Percentiles rank a stretch among this genome's conserved stretches.
phyloP scores from a whole-genome alignment of 108 stramenopile genomes.

The Tribonema minus region DNA sequence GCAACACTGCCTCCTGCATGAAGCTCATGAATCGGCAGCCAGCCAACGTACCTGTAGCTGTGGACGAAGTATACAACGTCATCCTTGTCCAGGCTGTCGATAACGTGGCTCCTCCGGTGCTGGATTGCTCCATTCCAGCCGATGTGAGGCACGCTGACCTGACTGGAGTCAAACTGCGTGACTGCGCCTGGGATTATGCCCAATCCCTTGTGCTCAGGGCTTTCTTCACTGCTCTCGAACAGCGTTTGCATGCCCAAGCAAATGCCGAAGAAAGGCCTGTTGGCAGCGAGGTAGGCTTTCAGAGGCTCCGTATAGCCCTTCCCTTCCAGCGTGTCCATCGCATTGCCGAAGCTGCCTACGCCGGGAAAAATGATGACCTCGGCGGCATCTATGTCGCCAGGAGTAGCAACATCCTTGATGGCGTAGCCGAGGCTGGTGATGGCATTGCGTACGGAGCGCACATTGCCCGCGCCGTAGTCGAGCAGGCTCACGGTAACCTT shows the following conservation, averaged over 20 bases:
- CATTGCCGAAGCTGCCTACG: slow-evolving; percentile 42
- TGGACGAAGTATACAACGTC: slow-evolving; percentile 88
- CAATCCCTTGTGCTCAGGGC: slow-evolving; percentile 69
- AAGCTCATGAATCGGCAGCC: no score
- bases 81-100: slow-evolving; percentile 44
- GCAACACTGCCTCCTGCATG: no score
- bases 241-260: slow-evolving; percentile 98
- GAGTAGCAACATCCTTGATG: slow-evolving; percentile 69
- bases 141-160: slow-evolving; percentile 83
- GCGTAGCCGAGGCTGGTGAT: slow-evolving; percentile 69
- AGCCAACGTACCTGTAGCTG: slow-evolving; percentile 78
- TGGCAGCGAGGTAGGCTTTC: slow-evolving; percentile 64
- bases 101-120: slow-evolving; percentile 68
- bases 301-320: slow-evolving; percentile 77
- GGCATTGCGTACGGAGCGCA: slow-evolving; percentile 74
- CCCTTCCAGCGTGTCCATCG: slow-evolving; percentile 53
- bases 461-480: slow-evolving; percentile 98
- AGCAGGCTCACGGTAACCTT: slow-evolving; percentile 59
- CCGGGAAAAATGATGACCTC: slow-evolving; percentile 90
- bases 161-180: slow-evolving; percentile 61
- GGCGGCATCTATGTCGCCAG: slow-evolving; percentile 74
- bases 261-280: slow-evolving; percentile 90
- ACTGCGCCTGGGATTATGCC: slow-evolving; percentile 89
- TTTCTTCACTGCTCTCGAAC: slow-evolving; percentile 86
- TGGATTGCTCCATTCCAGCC: slow-evolving; percentile 92